A percentile compares a stretch with the other conserved stretches of the same genome.
phyloP scores from a whole-genome alignment of 176 grass and related monocot species.

The Pontederia paniculata region DNA sequence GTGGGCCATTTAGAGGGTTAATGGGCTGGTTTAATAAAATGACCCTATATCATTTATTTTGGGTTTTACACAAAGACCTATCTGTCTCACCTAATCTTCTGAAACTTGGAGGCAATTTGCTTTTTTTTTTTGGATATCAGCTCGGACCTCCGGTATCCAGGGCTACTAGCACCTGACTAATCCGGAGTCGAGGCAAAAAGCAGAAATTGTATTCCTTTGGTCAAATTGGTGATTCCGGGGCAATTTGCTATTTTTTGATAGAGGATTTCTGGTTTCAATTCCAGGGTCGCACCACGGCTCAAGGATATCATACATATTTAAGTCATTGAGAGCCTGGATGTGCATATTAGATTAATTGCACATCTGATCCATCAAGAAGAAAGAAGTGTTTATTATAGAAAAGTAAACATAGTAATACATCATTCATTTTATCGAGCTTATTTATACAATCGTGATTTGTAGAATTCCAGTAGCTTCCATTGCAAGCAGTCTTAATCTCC shows the following conservation, averaged over 20 bases:
- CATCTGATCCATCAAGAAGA: no score
- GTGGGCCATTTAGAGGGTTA: no score
- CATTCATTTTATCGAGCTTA: constrained; percentile 32
- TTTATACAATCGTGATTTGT: constrained; percentile 19
- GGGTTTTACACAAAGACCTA: constrained; percentile 54
- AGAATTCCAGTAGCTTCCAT: constrained; percentile 79
- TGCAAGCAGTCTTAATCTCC: no score
- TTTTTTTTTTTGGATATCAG: no score
- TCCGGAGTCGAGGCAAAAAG: no score
- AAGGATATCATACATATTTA: constrained; percentile 94
- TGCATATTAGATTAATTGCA: no score
- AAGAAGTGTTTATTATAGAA: not conserved
- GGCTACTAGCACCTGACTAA: no score
- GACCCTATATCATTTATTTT: constrained; percentile 78
- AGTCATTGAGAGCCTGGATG: no score
- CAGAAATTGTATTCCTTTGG: no score
- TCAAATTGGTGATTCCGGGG: no score
- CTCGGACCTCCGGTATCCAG: no score
- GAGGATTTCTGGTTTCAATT: constrained; percentile 24
- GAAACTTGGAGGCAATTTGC: constrained; percentile 75
- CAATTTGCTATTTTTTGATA: constrained; percentile 18
- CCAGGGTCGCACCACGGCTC: constrained; percentile 86
- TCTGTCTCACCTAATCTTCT: constrained; percentile 59
- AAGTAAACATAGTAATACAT: constrained; percentile 23
- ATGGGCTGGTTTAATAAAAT: no score